phyloP scores from a whole-genome alignment of 129 eudicot species.

The Flaveria bidentis region DNA sequence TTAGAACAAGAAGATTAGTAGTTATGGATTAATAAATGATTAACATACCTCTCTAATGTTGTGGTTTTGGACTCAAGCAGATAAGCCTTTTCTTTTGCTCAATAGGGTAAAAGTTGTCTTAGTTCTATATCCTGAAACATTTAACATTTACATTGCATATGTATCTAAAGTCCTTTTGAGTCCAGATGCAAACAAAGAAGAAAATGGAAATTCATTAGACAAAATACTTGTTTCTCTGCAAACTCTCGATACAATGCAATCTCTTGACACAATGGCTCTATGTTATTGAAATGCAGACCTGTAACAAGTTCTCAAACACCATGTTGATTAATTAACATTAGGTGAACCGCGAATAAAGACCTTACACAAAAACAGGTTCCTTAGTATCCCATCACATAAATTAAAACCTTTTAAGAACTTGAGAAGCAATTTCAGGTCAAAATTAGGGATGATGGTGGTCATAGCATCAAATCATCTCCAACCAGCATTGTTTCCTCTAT shows the following conservation, averaged over 20 bases:
- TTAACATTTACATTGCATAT: background rate
- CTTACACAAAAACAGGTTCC: constrained; percentile 85
- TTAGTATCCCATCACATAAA: constrained; percentile 76
- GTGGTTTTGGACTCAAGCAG: constrained; percentile 92
- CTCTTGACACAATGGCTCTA: constrained; percentile 98
- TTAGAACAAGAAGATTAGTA: background rate
- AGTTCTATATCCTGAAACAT: constrained; percentile 71
- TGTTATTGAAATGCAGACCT: constrained; percentile 88
- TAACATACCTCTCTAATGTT: constrained; percentile 72
- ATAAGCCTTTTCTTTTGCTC: constrained; percentile 72
- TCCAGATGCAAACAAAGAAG: background rate
- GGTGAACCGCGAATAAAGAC: background rate
- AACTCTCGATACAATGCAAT: constrained; percentile 76
- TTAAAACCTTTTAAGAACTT: constrained; percentile 91
- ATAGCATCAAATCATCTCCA: constrained; percentile 94
- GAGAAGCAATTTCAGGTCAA: constrained; percentile 95
- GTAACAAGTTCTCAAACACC: constrained; percentile 23
- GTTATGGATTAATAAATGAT: constrained; percentile 8
- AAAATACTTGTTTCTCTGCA: constrained; percentile 79
- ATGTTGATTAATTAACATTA: background rate
- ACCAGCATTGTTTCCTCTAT: constrained; percentile 97
- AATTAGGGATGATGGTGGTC: constrained; percentile 87
- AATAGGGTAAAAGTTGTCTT: constrained; percentile 59
- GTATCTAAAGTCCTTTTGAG: background rate
- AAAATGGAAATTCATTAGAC: background rate